phyloP scores from a whole-genome alignment of 2,329 filamentous ascomycete species.

The Verticillium tricorpus region DNA sequence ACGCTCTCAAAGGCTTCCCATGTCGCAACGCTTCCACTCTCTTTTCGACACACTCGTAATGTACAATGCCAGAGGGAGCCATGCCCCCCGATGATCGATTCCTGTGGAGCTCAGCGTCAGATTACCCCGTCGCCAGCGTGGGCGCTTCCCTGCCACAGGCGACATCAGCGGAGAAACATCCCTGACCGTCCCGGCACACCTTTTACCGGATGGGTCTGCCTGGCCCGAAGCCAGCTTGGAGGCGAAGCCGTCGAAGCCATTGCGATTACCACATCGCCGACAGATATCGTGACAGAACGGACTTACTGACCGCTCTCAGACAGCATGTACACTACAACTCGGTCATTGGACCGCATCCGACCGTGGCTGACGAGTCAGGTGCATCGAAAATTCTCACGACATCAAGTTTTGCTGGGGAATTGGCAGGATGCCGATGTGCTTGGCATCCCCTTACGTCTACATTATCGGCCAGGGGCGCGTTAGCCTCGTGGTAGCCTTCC shows the following conservation, averaged over 20 bases:
- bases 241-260: neutral
- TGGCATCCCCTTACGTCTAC: neutral
- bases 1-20: no score
- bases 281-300: neutral
- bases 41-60: no score
- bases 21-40: no score
- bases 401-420: slow-evolving; percentile 1
- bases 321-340: neutral
- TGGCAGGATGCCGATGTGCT: neutral
- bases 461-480: neutral
- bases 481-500: neutral
- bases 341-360: neutral
- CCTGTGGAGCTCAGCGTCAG: neutral
- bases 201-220: neutral
- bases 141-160: neutral
- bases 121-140: neutral
- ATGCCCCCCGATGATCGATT: no score
- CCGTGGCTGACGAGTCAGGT: slow-evolving; percentile 2
- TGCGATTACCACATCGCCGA: neutral
- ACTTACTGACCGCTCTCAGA: neutral
- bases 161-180: neutral
- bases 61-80: no score
- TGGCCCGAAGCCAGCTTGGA: neutral
- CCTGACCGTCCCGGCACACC: neutral
- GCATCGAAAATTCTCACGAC: slow-evolving; percentile 1